Evolutionary conservation across 345 rosid species (phyloP), one percentile per base, ranked within the genome.

Genomic region (Trapa incisa): DNA sequence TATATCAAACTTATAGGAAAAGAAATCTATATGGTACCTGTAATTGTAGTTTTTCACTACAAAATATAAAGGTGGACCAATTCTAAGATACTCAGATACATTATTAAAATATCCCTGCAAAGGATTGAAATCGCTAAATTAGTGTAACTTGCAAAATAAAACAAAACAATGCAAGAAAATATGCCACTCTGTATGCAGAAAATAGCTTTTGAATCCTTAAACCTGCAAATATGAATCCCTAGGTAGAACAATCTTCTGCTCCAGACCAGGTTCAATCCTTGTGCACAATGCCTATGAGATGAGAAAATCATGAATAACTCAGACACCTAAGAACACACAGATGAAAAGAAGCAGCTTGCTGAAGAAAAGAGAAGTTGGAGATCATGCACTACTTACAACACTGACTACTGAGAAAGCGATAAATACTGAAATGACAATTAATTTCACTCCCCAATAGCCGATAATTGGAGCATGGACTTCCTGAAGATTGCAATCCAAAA

Each of bases 211-310:
- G 67, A 52, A 67, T 71, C 65, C 61, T 62, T 50, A 61, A 84
- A 92, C 98, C 96, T 93, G 98, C 79, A 93, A 96, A 80, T 93
- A 93, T 1, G 98, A 93, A 76, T 93, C 96, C 54, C 76, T 83
- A 14, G 98, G 98, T 79, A 93, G 98, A 76, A 93, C 98, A 81
- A 88, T 88, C 77, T 88, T 80, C 77, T 93, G 97, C 66, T 93
- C 98, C 81, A 93, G 75, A 77, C 98, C 99, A 72, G 97, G 89
- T 77, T 94, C 89, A 62, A 91, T 77, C 73, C 99, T 82, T 50
- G 97, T 88, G 68, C 89, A 77, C 70, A 94, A 74, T 39, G 99
- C 99, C 99, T 94, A 71, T 45, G 53, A 33, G 63, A 65, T 41
- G 35, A 32, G 32, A 65, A 66, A 72, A 22, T 13, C 61, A 72